Evolutionary conservation across 331 rosid genomes (phyloP), one percentile per base, ranked within the genome.

Genomic region (Pyracantha coccinea): DNA sequence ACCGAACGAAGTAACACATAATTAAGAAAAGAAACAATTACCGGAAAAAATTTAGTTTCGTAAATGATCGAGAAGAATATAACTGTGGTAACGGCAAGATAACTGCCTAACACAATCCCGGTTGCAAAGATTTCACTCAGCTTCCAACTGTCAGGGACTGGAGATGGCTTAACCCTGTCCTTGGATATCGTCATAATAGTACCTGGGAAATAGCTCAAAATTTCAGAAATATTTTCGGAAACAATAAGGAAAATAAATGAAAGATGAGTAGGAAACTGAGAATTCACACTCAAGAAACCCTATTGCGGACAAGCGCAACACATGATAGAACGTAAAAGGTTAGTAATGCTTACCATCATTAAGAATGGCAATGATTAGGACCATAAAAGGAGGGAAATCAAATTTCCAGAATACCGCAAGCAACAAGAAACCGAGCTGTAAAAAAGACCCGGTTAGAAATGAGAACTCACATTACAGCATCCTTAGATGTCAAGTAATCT

Each of bases 381-480:
- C 96, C 96, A 90, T 84, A 79, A 90, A 88, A 54, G 96, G 96
- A 23, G 96, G 84, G 83, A 90, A 90, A 61, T 90, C 91, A 63
- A 86, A 90, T 78, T 67, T 81, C 96, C 96, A 90, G 65, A 90
- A 88, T 69, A 88, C 70, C 12, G 96, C 88, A 21, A 90, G 85
- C 29, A 90, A 71, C 88, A 90, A 47, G 88, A 88, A 90, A 60
- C 96, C 96, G 20, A 90, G 82, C 95, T 89, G 82, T 76, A 73
- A 82, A 66, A 69, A 50, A 35, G 17, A 57, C 32, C 17, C 14
- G 66, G 9, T 44, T 28, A 66, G 25, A 72, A 73, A 5, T 73
- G 35, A 73, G 27, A 72, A 35, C 50, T 21, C 4, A 32, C 17
- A 72, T 32, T 57, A 14, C 6, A 14, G 66, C 41, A 11, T 57